phyloP scores from a whole-genome alignment of 768 basidiomycete species.

The Termitomyces sp. region DNA sequence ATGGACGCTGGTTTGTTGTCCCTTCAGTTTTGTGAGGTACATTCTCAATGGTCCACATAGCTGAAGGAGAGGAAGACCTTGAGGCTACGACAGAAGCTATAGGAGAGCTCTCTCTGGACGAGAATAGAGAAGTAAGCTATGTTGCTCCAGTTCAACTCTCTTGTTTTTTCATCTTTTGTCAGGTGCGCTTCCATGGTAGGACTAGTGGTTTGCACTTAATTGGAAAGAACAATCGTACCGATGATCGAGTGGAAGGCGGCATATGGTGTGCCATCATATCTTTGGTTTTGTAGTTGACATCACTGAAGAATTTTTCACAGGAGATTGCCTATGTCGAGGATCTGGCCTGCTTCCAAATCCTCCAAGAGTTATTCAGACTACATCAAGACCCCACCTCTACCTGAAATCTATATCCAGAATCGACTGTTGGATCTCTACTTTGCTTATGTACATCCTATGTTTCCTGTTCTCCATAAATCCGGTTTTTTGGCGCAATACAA shows the following conservation, averaged over 20 bases:
- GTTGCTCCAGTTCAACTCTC: neutral
- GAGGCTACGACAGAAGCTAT: constrained; percentile 50
- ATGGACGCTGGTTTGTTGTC: constrained; percentile 32
- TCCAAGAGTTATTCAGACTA: constrained; percentile 37
- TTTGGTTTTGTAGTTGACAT: constrained; percentile 8
- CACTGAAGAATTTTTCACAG: constrained; percentile 24
- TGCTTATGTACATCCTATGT: constrained; percentile 76
- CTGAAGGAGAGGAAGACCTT: constrained; percentile 31
- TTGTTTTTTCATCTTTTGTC: constrained; percentile 6
- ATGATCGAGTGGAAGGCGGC: constrained; percentile 63
- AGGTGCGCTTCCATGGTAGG: constrained; percentile 85
- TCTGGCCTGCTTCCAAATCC: constrained; percentile 61
- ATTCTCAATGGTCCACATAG: neutral
- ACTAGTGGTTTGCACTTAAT: constrained; percentile 73
- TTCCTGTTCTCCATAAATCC: constrained; percentile 73
- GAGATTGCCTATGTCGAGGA: constrained; percentile 69
- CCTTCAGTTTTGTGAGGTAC: neutral
- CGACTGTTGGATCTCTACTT: constrained; percentile 73
- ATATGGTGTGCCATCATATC: constrained; percentile 44
- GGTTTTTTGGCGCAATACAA: constrained; percentile 65
- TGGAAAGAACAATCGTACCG: constrained; percentile 58
- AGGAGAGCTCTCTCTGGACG: constrained; percentile 69
- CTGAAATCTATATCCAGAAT: constrained; percentile 58
- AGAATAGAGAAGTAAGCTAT: constrained; percentile 59
- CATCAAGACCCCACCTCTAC: constrained; percentile 43